Evolutionary conservation across 1,139 yeast species (phyloP), one percentile per base, ranked within the genome.

Genomic region (Nematodospora anomalae): DNA sequence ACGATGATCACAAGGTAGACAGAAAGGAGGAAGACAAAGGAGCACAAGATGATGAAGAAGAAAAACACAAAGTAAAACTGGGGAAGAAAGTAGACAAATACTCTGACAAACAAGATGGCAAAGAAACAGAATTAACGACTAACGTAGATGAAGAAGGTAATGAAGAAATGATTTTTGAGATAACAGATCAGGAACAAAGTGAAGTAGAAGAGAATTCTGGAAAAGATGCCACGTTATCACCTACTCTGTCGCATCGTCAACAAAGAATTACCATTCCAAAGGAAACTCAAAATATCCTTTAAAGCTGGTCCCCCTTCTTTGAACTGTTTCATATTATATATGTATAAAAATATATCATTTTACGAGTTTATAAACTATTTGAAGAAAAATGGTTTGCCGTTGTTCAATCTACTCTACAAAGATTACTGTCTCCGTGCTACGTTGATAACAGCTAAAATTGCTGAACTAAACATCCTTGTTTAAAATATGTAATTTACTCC

Each of bases 101-200:
- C 14, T 11, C 21, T n/a, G 12, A 13, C 5, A 32, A 35, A 9
- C 28, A 30, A 11, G 16, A 26, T 36, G 38, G 40, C 28, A 44
- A 38, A 18, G 39, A 33, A 36, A 41, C 43, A 38, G 21, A 18
- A 8, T 18, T 18, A 8, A 18, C 21, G 6, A 18, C 21, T 8
- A 18, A 18, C 6, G 21, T 18, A n/a, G 28, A 36, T 35, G 40
- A 45, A 21, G 44, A 41, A 10, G 43, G 38, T 33, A 57, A 60
- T 38, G 61, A 61, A 29, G 67, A 61, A 29, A 62, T 66, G 68
- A 64, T 66, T 9, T 66, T 66, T 45, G 67, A 64, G 27, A 59
- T 64, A 30, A 40, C 52, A 25, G 46, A 48, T 28, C 38, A 56
- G 37, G 47, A 45, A 42, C 40, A 47, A 28, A 40, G 35, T 24